These are phyloP conservation scores for Phytophthora europaea DNA, from an alignment of 352 stramenopile genomes.

Conservation along the genomic window DNA sequence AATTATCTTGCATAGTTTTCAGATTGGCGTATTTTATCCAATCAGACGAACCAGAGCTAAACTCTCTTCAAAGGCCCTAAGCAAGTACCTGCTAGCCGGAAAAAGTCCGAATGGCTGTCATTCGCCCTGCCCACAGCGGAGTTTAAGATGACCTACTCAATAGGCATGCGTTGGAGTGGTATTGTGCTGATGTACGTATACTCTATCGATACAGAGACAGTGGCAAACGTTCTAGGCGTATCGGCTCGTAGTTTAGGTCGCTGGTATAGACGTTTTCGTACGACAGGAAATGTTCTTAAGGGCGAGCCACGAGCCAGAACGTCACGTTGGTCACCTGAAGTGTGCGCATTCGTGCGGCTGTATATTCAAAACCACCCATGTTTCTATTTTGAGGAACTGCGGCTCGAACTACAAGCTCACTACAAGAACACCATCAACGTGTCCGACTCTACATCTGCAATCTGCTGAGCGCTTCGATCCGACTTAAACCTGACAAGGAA, in stretches of 20 bases:
- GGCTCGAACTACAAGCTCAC: background rate
- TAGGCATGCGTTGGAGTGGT: conserved; percentile 21
- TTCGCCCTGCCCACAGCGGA: background rate
- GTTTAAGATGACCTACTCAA: conserved; percentile 24
- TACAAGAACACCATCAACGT: conserved; percentile 1
- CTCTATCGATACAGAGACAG: conserved; percentile 8
- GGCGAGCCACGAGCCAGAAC: background rate
- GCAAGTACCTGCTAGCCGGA: too few species aligned
- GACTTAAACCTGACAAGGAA: conserved; percentile 15
- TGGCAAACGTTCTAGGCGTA: conserved; percentile 6
- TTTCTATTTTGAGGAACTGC: too few species aligned
- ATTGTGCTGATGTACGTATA: conserved; percentile 29
- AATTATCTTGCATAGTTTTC: too few species aligned
- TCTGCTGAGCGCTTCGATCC: conserved; percentile 17
- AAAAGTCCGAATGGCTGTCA: conserved; percentile 6
- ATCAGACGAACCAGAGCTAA: too few species aligned
- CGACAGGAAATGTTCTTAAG: conserved; percentile 11
- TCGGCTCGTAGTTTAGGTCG: background rate
- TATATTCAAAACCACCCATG: too few species aligned
- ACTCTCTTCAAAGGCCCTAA: too few species aligned
- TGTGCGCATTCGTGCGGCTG: conserved; percentile 12
- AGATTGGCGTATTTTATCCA: too few species aligned
- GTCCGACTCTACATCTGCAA: conserved; percentile 27
- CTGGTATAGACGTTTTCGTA: conserved; percentile 9
- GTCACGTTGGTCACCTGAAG: conserved; percentile 8